Evolutionary conservation across 176 grass and related monocot species (phyloP), one percentile per base, ranked within the genome.

Genomic region (Avena sativa): DNA sequence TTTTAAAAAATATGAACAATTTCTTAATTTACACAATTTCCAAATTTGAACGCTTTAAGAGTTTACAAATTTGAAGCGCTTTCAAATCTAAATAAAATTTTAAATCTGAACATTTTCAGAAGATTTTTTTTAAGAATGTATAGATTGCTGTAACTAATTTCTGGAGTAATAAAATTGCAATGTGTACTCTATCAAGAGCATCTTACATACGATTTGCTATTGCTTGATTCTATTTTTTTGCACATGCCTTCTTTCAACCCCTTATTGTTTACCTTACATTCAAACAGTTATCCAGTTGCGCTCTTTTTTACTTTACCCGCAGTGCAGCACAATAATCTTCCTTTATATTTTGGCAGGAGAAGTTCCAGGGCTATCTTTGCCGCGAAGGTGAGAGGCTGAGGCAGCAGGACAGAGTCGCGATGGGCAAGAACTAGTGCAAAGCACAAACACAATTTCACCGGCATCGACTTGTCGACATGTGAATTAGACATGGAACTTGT

Each of bases 311-410:
- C 5, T 69, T 13, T 0, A 44, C 3, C 28, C 15, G 0, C 12
- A 9, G 2, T 26, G 21, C 3, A 0, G 7, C 25, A 1, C 81
- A 85, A 89, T 5, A 12, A n/a, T 57, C 4, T 34, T 74, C 40
- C 23, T 80, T 32, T 36, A 8, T 10, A 74, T 87, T 20, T 79
- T 84, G 34, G 34, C 70, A 89, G 92, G 87, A 89, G 74, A 94
- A 87, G 46, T 91, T 94, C 60, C 28, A 89, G 23, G 62, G 81
- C 7, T 91, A 89, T 55, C 77, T 94, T 58, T 72, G 67, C 63
- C 75, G 81, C 0, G 92, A 92, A 78, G 92, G 92, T 0, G 87
- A 92, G 76, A 94, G 71, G 59, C 84, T 92, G 16, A 86, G 87
- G 81, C 87, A 89, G 44, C 81, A 94, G 80, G 89, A 94, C 79